Percentiles rank a stretch among this genome's conserved stretches.
Conservation (phyloP, 495 filamentous ascomycete genomes). For the Hypoxylon cercidicola region DNA sequence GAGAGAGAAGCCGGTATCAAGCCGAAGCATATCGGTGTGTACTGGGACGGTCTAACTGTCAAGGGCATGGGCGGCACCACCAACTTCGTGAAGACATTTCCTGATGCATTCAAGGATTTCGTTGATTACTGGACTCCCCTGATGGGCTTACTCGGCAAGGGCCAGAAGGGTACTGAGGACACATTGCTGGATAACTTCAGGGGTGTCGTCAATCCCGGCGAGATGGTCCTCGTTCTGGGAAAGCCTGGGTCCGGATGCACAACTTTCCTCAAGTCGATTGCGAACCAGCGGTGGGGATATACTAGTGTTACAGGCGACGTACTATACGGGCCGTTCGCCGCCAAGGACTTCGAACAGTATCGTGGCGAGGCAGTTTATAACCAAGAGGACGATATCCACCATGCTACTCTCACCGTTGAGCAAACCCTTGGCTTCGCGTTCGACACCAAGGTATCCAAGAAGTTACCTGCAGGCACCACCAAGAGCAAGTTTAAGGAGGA, state of each 20-base stretch:
- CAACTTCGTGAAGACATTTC: constrained; percentile 84
- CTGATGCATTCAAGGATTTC: constrained; percentile 80
- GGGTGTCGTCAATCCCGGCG: constrained; percentile 74
- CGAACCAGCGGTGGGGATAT: constrained; percentile 83
- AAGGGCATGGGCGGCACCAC: constrained; percentile 79
- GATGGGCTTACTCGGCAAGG: constrained; percentile 66
- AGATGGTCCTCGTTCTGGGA: constrained; percentile 92
- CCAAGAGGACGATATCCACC: constrained; percentile 83
- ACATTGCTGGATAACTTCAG: constrained; percentile 67
- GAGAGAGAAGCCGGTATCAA: constrained; percentile 81
- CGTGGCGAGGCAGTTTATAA: constrained; percentile 89
- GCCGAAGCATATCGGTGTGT: constrained; percentile 80
- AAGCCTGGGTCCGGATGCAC: constrained; percentile 89
- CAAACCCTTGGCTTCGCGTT: constrained; percentile 86
- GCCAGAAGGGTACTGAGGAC: constrained; percentile 70
- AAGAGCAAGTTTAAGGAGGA: constrained; percentile 76
- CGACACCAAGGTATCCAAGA: constrained; percentile 81
- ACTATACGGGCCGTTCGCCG: constrained; percentile 76
- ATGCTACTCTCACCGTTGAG: constrained; percentile 82
- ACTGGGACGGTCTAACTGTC: constrained; percentile 82
- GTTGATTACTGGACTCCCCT: constrained; percentile 73
- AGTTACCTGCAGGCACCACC: constrained; percentile 72
- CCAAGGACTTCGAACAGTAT: constrained; percentile 69
- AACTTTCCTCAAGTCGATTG: constrained; percentile 85
- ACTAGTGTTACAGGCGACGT: constrained; percentile 81